A percentile compares a stretch with the other conserved stretches of the same genome.
phyloP scores from a whole-genome alignment of 2,329 filamentous ascomycete species.

The Apiospora koreana region DNA sequence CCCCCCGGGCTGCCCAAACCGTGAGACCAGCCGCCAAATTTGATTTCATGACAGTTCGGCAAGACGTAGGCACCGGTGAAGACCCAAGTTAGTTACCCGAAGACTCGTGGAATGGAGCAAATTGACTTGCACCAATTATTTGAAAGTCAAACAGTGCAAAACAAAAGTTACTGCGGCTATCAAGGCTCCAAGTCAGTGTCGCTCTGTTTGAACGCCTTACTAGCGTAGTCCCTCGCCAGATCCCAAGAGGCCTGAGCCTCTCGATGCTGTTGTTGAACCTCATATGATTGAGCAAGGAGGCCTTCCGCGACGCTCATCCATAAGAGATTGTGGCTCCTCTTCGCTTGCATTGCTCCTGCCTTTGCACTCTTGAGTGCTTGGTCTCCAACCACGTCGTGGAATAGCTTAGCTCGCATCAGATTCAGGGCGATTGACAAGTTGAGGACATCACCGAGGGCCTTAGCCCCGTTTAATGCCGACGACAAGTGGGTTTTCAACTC shows the following conservation, averaged over 20 bases:
- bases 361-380: constrained; percentile 76
- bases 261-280: constrained; percentile 65
- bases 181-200: neutral
- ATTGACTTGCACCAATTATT: neutral
- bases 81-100: neutral
- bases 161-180: neutral
- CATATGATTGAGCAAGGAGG: constrained; percentile 74
- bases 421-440: constrained; percentile 81
- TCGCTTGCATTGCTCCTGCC: constrained; percentile 68
- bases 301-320: constrained; percentile 82
- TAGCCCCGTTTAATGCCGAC: constrained; percentile 68
- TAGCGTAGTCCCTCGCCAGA: constrained; percentile 28
- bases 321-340: constrained; percentile 68
- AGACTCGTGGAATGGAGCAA: neutral
- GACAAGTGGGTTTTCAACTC: constrained; percentile 79
- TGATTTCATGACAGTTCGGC: neutral
- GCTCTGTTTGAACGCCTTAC: constrained; percentile 22
- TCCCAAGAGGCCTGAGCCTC: constrained; percentile 51
- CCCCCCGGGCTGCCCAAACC: neutral
- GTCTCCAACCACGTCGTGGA: constrained; percentile 77
- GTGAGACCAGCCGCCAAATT: neutral
- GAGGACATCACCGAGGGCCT: constrained; percentile 71
- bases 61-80: neutral
- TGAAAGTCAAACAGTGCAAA: neutral
- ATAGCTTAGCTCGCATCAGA: constrained; percentile 82